Evolutionary conservation across 1,284 basidiomycete species (phyloP), one percentile per base, ranked within the genome.

Genomic region (Sanghuangporus weigelae): DNA sequence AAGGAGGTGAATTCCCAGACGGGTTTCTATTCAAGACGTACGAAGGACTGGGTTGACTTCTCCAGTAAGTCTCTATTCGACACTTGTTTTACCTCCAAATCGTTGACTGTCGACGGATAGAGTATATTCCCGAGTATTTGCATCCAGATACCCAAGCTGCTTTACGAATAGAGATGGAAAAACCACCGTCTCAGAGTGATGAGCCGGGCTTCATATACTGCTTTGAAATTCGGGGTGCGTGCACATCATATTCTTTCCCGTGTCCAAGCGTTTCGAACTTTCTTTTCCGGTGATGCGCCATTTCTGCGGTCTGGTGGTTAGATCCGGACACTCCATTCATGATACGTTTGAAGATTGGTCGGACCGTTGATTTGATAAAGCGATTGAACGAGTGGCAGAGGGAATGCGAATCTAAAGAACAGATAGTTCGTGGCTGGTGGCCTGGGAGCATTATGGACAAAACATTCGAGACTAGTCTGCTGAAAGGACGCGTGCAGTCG

Each of bases 181-280:
- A 85, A 65, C 71, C 81, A n/a, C 76, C 76, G 1, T 84, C 89
- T 0, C 56, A 69, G 1, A 77, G 81, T 7, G 90, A 93, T 68
- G 79, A 78, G 19, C 73, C 78, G 2, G 90, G 90, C 0, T 92
- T 89, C 68, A 92, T 93, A 58, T 93, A 93, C 67, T 82, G 85
- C 0, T 91, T 87, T 70, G 86, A 92, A 73, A 87, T 92, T 63
- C 80, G 83, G 71, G 86, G 88, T 88, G 71, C 40, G 72, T 64
- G 19, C 58, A 21, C 62, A 23, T 35, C 14, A 16, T 2, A 7
- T 38, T 23, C 21, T 21, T 44, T 42, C 40, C n/a, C 40, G 10
- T 42, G n/a, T 42, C 40, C 26, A 31, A 31, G 26, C 26, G 26
- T 31, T 31, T 31, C 26, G 26, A 26, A 55, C 16, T 53, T 14